Evolutionary conservation across 441 rosid genomes (phyloP), one percentile per base, ranked within the genome.

Genomic region (Populus trichocarpa): DNA sequence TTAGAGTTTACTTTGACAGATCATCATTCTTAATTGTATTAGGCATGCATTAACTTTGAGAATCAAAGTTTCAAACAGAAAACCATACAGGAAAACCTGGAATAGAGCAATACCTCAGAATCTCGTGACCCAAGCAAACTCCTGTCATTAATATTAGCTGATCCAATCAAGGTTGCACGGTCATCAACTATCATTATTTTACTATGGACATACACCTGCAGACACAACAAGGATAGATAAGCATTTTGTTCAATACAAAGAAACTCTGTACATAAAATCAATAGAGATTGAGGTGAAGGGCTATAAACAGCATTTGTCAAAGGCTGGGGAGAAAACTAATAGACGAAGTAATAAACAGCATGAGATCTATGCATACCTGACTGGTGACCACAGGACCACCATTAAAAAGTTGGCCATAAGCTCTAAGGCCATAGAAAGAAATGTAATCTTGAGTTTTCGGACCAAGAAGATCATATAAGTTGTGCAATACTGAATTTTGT

Each of bases 111-210:
- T 87, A 96, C 99, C 99, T 97, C 99, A 14, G 99, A 97, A 85
- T 97, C 99, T 78, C 99, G 88, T 42, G 99, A 93, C 78, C 99
- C 99, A 71, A 97, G 99, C 78, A 97, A 89, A 88, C 99, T 97
- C 79, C 99, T 85, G 72, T 97, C 99, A 64, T 97, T 97, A 69
- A 97, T 93, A 79, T 95, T 97, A 79, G 99, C 98, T 59, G 99
- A 95, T 81, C 99, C 99, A 82, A 97, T 84, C 85, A 97, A 80
- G 42, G 93, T 81, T 57, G 86, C 81, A 77, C 82, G 81, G 85
- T 97, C 99, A 82, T 95, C 99, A 70, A 95, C 73, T 72, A 97
- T 89, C 98, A 97, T 89, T 85, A 97, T 80, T 85, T 97, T 97
- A 84, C 99, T 91, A 86, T 97, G 99, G 81, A 97, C 99, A 81